Conservation (phyloP, 305 asterid species). For the Fraxinus xanthoxyloides region DNA sequence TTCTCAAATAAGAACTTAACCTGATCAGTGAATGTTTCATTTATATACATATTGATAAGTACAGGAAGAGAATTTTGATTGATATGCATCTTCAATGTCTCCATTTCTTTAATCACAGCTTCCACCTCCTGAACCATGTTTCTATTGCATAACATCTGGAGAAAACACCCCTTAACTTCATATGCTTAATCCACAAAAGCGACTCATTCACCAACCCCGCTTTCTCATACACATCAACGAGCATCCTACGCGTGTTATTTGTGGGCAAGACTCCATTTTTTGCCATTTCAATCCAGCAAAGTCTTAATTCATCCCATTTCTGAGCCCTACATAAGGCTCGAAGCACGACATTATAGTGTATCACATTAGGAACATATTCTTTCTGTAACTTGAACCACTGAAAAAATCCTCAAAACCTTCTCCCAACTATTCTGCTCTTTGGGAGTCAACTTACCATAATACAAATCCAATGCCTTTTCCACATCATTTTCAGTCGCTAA, state of each 20-base stretch:
- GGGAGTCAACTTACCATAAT: slow-evolving; percentile 60
- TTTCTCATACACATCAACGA: slow-evolving; percentile 91
- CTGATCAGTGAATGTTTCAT: slow-evolving; percentile 49
- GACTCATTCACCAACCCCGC: slow-evolving; percentile 84
- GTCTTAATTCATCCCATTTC: slow-evolving; percentile 93
- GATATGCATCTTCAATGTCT: slow-evolving; percentile 43
- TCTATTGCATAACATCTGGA: slow-evolving; percentile 52
- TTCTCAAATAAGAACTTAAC: slow-evolving; percentile 53
- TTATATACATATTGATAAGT: slow-evolving; percentile 64
- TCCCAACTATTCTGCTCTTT: slow-evolving; percentile 77
- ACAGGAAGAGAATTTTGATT: slow-evolving; percentile 64
- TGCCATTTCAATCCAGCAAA: slow-evolving; percentile 93
- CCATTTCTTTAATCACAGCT: slow-evolving; percentile 61
- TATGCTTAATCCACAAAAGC: slow-evolving; percentile 81
- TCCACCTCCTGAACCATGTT: slow-evolving; percentile 74
- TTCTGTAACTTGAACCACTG: slow-evolving; percentile 76
- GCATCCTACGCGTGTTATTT: slow-evolving; percentile 83
- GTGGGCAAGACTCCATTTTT: slow-evolving; percentile 63
- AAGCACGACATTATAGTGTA: slow-evolving; percentile 86
- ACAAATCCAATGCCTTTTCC: slow-evolving; percentile 50
- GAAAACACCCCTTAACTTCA: slow-evolving; percentile 74
- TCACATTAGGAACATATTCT: slow-evolving; percentile 71
- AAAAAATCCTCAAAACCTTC: slow-evolving; percentile 71
- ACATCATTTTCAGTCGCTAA: slow-evolving; percentile 57
- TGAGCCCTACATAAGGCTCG: slow-evolving; percentile 71